Evolutionary conservation across 495 filamentous ascomycete genomes (phyloP), one percentile per base, ranked within the genome.

Genomic region (Cercophora sp.): DNA sequence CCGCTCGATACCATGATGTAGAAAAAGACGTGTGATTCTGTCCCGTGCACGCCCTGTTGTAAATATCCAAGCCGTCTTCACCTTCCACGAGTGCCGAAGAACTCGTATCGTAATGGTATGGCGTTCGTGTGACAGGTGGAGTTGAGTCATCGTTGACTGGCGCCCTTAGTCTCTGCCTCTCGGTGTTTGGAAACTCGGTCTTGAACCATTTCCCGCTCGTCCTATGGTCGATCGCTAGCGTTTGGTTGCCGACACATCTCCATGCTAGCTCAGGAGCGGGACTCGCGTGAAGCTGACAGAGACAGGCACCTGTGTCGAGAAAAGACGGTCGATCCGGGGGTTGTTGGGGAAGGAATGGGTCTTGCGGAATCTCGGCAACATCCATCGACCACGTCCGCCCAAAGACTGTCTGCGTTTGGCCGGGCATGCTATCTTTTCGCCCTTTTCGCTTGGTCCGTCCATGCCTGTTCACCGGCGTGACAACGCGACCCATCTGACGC

Each of bases 151-250:
- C 63, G 42, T 57, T 56, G 11, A 68, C 62, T 4, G 63, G 58
- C 18, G 60, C 45, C 15, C 36, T 42, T n/a, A 61, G 32, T 10
- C 32, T 36, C 13, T 36, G 13, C 13, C 13, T 10, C 32, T 36
- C 32, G 3, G 32, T 36, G 13, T 10, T 36, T 11, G 32, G 9
- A 20, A 15, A 57, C 18, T 39, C 9, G 15, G 56, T 61, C 24
- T 61, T 61, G 36, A 68, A 75, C 72, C 72, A 75, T 52, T 71
- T 73, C 25, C 71, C 72, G 11, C 57, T 64, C 24, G 51, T 62
- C 11, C 56, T 58, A 3, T 29, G 27, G 48, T 65, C 62, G 8
- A 62, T 47, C 1, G 56, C 56, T 24, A 60, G 48, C 1, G 63
- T 69, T 34, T 60, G 58, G 35, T 75, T 70, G 3, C 68, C 67